Conservation (phyloP, 129 eudicot genomes). For the Flaveria brownii region DNA sequence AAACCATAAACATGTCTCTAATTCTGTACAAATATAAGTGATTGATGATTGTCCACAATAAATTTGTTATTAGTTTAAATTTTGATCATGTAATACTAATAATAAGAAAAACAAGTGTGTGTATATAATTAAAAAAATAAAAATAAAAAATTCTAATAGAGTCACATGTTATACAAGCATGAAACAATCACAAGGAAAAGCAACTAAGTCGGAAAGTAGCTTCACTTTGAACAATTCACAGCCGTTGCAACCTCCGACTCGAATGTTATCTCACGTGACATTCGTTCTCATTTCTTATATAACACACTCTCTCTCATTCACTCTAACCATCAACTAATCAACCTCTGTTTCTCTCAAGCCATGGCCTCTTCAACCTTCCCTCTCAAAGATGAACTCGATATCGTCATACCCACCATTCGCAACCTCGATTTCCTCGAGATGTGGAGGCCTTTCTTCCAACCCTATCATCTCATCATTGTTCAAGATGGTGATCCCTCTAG, state of each 20-base stretch:
- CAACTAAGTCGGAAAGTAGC: slow-evolving; percentile 29
- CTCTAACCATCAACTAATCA: slow-evolving; percentile 24
- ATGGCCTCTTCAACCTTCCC: slow-evolving; percentile 43
- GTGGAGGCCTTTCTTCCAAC: slow-evolving; percentile 93
- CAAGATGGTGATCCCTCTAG: slow-evolving; percentile 94
- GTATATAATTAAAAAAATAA: too few species aligned
- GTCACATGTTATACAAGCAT: not conserved
- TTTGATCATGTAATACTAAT: too few species aligned
- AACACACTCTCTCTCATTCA: slow-evolving; percentile 25
- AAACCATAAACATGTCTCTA: too few species aligned
- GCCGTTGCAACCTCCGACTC: slow-evolving; percentile 39
- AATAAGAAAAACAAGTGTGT: too few species aligned
- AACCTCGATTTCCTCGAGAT: slow-evolving; percentile 93
- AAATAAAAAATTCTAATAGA: not conserved
- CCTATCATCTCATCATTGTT: slow-evolving; percentile 85
- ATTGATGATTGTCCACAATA: too few species aligned
- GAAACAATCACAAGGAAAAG: slow-evolving; percentile 27
- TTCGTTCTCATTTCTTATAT: slow-evolving; percentile 26
- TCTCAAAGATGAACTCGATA: slow-evolving; percentile 82
- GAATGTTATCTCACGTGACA: slow-evolving; percentile 33
- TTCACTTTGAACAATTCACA: slow-evolving; percentile 36
- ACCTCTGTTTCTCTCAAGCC: slow-evolving; percentile 20
- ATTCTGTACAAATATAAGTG: too few species aligned
- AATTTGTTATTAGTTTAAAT: too few species aligned
- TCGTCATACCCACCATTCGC: slow-evolving; percentile 85